Evolutionary conservation across 2,329 filamentous ascomycete species (phyloP).

Genomic region (Calonectria multiphialidica): DNA sequence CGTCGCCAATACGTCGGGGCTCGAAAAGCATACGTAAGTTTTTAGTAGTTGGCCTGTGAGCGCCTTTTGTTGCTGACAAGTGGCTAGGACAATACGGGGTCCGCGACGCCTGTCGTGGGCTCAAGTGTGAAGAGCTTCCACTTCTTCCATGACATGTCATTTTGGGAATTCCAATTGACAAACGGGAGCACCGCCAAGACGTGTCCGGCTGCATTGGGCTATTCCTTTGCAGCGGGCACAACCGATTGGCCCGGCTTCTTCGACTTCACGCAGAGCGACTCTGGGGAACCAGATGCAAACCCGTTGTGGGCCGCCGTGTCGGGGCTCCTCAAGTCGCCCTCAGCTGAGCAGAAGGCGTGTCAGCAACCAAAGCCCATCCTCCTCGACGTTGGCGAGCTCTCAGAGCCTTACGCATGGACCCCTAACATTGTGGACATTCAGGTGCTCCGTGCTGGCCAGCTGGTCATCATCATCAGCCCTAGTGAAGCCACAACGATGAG

Average conservation of each 20-base stretch:
- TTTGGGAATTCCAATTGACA: slow-evolving; percentile 78
- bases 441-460: slow-evolving; percentile 83
- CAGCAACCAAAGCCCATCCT: slow-evolving; percentile 88
- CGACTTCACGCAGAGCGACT: slow-evolving; percentile 91
- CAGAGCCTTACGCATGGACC: slow-evolving; percentile 84
- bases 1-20: slow-evolving; percentile 76
- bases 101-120: slow-evolving; percentile 67
- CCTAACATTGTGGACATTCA: slow-evolving; percentile 95
- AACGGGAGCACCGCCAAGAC: slow-evolving; percentile 80
- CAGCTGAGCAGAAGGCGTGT: slow-evolving; percentile 77
- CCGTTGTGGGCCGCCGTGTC: slow-evolving; percentile 86
- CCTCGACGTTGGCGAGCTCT: slow-evolving; percentile 88
- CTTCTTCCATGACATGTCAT: slow-evolving; percentile 85
- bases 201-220: slow-evolving; percentile 89
- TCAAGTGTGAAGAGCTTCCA: slow-evolving; percentile 84
- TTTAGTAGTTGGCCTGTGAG: neutral
- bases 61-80: neutral
- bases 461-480: slow-evolving; percentile 86
- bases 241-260: slow-evolving; percentile 92
- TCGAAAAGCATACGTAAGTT: slow-evolving; percentile 54
- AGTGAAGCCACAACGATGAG: slow-evolving; percentile 95
- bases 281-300: slow-evolving; percentile 74
- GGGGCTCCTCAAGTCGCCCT: slow-evolving; percentile 77
- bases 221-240: slow-evolving; percentile 93
- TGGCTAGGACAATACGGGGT: slow-evolving; percentile 65